phyloP scores from a whole-genome alignment of 805 yeast genomes.

The Saturnispora quitensis region DNA sequence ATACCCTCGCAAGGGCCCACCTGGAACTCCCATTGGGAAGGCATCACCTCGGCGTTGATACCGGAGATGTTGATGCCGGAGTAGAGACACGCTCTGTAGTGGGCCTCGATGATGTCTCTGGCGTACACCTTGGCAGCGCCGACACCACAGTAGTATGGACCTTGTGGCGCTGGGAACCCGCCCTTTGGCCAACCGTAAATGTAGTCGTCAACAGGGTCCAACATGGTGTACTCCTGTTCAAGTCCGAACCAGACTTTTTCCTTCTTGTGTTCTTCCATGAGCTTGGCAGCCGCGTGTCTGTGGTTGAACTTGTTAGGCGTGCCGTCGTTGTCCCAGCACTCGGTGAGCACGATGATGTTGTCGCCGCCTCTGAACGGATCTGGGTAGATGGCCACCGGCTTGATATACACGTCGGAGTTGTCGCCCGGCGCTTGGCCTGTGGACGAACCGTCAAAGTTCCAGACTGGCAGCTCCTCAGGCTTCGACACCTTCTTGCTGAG shows the following conservation, averaged over 20 bases:
- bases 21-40: constrained; percentile 99
- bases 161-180: constrained; percentile 99
- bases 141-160: constrained; percentile 99
- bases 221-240: constrained; percentile 97
- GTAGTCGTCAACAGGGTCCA: constrained; percentile 72
- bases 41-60: constrained; percentile 99
- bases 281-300: constrained; percentile 93
- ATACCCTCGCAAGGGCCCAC: constrained; percentile 98
- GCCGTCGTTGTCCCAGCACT: constrained; percentile 98
- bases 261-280: constrained; percentile 82
- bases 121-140: constrained; percentile 98
- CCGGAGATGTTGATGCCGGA: constrained; percentile 90
- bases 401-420: constrained; percentile 88
- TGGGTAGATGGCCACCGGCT: constrained; percentile 91
- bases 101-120: constrained; percentile 97
- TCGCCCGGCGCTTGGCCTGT: constrained; percentile 98
- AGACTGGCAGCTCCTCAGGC: constrained; percentile 87
- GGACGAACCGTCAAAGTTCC: constrained; percentile 99
- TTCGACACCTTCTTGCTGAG: constrained; percentile 56
- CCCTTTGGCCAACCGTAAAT: constrained; percentile 99
- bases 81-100: constrained; percentile 94
- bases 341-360: constrained; percentile 88
- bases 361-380: constrained; percentile 99
- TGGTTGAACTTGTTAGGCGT: constrained; percentile 98
- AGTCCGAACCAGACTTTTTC: constrained; percentile 94